Evolutionary conservation across 805 yeast genomes (phyloP).

Genomic region (Candida ovalis): DNA sequence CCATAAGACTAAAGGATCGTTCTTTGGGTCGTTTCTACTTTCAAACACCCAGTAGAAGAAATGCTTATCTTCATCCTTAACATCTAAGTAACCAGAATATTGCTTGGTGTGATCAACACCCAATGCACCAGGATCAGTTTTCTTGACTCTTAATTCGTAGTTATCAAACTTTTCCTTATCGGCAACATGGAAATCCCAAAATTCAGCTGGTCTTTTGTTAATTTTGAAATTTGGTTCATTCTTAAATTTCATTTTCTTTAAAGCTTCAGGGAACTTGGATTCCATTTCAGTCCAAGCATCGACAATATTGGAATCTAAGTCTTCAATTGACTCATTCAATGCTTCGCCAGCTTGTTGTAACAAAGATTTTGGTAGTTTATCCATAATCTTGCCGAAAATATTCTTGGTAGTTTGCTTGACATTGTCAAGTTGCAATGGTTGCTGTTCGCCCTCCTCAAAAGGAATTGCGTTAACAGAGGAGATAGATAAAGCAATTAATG

Average conservation of each 20-base stretch:
- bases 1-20: slow-evolving; percentile 85
- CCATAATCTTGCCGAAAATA: background rate
- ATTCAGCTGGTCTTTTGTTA: slow-evolving; percentile 28
- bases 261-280: slow-evolving; percentile 52
- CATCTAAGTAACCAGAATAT: slow-evolving; percentile 69
- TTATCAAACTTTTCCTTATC: slow-evolving; percentile 35
- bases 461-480: slow-evolving; percentile 5
- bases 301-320: slow-evolving; percentile 47
- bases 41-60: slow-evolving; percentile 94
- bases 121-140: slow-evolving; percentile 43
- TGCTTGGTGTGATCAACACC: slow-evolving; percentile 65
- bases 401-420: slow-evolving; percentile 2
- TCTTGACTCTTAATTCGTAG: slow-evolving; percentile 47
- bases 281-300: slow-evolving; percentile 63
- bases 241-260: slow-evolving; percentile 44
- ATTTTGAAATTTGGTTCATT: slow-evolving; percentile 46
- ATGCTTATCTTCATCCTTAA: slow-evolving; percentile 70
- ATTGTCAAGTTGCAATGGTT: slow-evolving; percentile 4
- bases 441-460: slow-evolving; percentile 9
- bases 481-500: slow-evolving; percentile 6
- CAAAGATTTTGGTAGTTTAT: slow-evolving; percentile 17
- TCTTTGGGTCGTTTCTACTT: slow-evolving; percentile 80
- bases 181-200: slow-evolving; percentile 34
- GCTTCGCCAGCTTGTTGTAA: slow-evolving; percentile 45
- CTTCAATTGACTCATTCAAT: slow-evolving; percentile 47